Base-by-base conservation (phyloP, 1,284 basidiomycete species). In the Cryptococcus maquisensis region DNA sequence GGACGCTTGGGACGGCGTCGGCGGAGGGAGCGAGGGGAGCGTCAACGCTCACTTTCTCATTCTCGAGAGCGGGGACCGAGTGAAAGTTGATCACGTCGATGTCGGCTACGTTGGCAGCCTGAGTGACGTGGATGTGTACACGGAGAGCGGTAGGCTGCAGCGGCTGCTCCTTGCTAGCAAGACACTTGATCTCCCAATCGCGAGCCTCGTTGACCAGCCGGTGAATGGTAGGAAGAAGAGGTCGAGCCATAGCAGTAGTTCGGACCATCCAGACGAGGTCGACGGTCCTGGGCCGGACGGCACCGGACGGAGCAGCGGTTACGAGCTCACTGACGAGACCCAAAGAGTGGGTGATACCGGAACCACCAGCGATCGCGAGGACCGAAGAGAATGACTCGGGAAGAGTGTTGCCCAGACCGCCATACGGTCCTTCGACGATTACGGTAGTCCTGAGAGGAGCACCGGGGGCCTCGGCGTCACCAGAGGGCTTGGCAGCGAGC, bases 241-340 rank as follows among this genome's bases (percentile, higher is more conserved):
- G 69, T 32, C 63, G 56, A 1, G 72, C 75, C 13, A 50, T 52
- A 18, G 70, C 68, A 60, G 71, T 63, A 18, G 62, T 68, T 23
- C 63, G 59, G n/a, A 73, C 66, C 18, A 71, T 60, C 75, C 75
- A 77, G n/a, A 75, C 61, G 13, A 77, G 60, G 47, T 75, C 71
- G 54, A 77, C 57, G 2, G 68, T 67, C n/a, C 68, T 59, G 2
- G 73, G 65, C 15, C 68, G 64, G n/a, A 77, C 73, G n/a, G 62
- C 64, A 42, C 71, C 72, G 8, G 64, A 62, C 0, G 69, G 67
- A 18, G 72, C 63, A 21, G 61, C 57, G 3, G 49, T 53, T 20
- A 75, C 56, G 4, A 77, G 61, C 49, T 75, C 70, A 39, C 70
- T 64, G 2, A 69, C 72, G 5, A 74, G 47, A 16, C 62, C 56